Evolutionary conservation across 192 early-diverging fungal genomes (phyloP).

Genomic region (Radiomyces spectabilis): DNA sequence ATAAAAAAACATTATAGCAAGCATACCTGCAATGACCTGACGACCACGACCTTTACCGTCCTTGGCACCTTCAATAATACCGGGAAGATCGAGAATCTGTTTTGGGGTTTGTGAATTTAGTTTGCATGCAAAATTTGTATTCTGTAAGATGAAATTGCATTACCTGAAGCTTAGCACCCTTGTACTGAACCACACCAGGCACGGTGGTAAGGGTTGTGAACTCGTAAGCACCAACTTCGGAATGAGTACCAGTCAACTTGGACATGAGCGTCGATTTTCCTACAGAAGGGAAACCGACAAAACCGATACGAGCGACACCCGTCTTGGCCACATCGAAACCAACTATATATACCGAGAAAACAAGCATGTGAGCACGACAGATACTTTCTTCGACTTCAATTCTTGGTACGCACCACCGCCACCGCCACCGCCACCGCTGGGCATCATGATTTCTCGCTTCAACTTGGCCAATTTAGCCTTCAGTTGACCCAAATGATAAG

Average conservation of each 20-base stretch:
- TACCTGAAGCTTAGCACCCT: constrained; percentile 93
- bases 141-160: too few relatives aligned
- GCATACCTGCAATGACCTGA: constrained; percentile 31
- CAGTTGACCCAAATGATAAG: constrained; percentile 84
- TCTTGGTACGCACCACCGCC: constrained; percentile 51
- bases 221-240: constrained; percentile 94
- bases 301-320: constrained; percentile 97
- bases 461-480: constrained; percentile 99
- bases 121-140: neutral
- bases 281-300: constrained; percentile 95
- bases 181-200: constrained; percentile 92
- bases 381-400: neutral
- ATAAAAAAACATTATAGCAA: neutral
- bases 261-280: constrained; percentile 98
- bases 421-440: constrained; percentile 78
- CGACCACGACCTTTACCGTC: constrained; percentile 99
- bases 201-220: constrained; percentile 99
- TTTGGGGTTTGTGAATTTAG: neutral
- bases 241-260: constrained; percentile 93
- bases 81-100: constrained; percentile 91
- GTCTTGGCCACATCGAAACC: constrained; percentile 99
- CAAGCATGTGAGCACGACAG: neutral
- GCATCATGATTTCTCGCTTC: constrained; percentile 87
- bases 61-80: constrained; percentile 97
- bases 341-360: constrained; percentile 31